phyloP scores from a whole-genome alignment of 2,329 filamentous ascomycete genomes.

The Magnaporthiopsis poae region DNA sequence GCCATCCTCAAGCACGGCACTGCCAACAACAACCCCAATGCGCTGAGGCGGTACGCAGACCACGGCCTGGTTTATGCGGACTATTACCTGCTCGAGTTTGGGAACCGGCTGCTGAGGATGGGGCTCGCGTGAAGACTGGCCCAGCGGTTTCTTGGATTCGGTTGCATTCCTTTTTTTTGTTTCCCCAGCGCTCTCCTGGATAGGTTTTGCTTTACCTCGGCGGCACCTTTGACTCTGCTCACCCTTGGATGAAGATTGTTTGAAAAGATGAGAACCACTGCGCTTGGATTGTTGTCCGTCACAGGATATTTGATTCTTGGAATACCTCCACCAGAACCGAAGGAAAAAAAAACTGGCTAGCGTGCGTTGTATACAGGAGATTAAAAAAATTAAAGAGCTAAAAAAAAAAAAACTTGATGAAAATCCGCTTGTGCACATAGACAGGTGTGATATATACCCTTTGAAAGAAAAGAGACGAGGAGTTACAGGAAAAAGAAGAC shows the following conservation, averaged over 20 bases:
- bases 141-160: too few species aligned
- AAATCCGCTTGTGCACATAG: background rate
- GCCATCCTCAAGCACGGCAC: slow-evolving; percentile 21
- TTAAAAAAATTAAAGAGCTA: background rate
- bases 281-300: too few species aligned
- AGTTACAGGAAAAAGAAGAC: background rate
- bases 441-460: background rate
- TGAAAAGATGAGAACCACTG: too few species aligned
- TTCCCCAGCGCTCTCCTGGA: background rate
- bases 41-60: slow-evolving; percentile 17
- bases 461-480: background rate
- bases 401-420: background rate
- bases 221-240: background rate
- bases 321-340: background rate
- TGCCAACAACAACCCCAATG: slow-evolving; percentile 21
- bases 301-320: background rate
- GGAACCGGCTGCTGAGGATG: slow-evolving; percentile 31
- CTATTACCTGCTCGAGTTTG: slow-evolving; percentile 35
- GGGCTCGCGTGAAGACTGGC: slow-evolving; percentile 13
- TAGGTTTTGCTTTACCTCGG: background rate
- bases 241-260: too few species aligned
- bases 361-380: background rate
- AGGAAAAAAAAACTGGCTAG: background rate
- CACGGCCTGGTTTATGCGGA: slow-evolving; percentile 37
- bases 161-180: background rate